Evolutionary conservation across 306 rosid species (phyloP).

Genomic region (Rosa multiflora): DNA sequence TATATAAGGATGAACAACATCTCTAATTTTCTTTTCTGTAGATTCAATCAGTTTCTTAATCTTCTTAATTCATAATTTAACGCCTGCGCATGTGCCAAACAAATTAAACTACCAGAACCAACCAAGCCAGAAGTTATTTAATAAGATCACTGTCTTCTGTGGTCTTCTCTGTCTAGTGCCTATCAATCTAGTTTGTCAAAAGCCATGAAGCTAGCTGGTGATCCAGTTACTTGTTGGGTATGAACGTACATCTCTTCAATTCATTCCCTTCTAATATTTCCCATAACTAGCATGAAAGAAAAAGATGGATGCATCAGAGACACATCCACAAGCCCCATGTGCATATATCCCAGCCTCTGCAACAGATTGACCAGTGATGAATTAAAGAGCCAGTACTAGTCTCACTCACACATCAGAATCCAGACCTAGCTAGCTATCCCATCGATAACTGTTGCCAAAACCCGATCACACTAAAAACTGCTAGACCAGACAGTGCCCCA

Average conservation of each 20-base stretch:
- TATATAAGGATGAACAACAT: too few relatives aligned
- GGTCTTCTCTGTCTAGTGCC: not conserved
- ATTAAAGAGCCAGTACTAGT: not conserved
- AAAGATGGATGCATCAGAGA: not conserved
- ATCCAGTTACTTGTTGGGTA: not conserved
- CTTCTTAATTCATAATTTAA: not conserved
- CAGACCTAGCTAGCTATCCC: not conserved
- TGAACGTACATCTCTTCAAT: not conserved
- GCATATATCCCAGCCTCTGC: conserved; percentile 7
- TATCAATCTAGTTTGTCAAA: conserved; percentile 2
- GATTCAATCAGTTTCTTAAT: too few relatives aligned
- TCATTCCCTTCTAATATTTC: conserved; percentile 17
- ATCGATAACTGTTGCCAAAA: conserved; percentile 7
- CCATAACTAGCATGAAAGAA: not conserved
- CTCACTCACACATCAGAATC: not conserved
- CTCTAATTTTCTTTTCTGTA: too few relatives aligned
- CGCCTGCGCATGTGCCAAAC: not conserved
- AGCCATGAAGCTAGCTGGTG: not conserved
- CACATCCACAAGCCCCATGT: conserved; percentile 11
- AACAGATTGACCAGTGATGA: not conserved
- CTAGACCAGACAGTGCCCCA: conserved; percentile 18
- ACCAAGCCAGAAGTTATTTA: not conserved
- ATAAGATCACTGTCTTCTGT: not conserved
- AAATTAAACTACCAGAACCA: not conserved
- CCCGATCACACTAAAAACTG: not conserved